phyloP scores from a whole-genome alignment of 768 basidiomycete genomes.

The Hebeloma cylindrosporum region DNA sequence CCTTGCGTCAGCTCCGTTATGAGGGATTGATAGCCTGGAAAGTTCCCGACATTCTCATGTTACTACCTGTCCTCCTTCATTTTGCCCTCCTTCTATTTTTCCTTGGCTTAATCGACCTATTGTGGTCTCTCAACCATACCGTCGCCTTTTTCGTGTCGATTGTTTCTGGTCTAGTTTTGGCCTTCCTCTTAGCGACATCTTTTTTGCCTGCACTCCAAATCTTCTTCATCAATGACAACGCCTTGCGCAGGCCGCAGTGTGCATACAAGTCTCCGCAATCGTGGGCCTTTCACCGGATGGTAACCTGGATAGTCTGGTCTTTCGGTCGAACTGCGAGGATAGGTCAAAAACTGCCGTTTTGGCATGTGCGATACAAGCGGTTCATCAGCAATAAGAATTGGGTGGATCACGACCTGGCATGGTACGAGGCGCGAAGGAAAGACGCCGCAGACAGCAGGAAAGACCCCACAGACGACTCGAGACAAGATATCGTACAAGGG shows the following conservation, averaged over 20 bases:
- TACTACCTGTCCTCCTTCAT: slow-evolving; percentile 21
- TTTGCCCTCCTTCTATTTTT: slow-evolving; percentile 22
- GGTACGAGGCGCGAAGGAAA: slow-evolving; percentile 5
- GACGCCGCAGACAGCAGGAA: background rate
- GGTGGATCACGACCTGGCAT: slow-evolving; percentile 12
- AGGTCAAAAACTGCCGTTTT: slow-evolving; percentile 2
- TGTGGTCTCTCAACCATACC: slow-evolving; percentile 16
- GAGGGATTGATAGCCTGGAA: slow-evolving; percentile 22
- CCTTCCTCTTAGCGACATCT: slow-evolving; percentile 14
- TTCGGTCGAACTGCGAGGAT: background rate
- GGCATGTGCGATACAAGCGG: slow-evolving; percentile 3
- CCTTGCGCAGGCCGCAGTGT: slow-evolving; percentile 10
- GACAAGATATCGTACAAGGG: slow-evolving; percentile 9
- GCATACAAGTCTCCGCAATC: slow-evolving; percentile 21
- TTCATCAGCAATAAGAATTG: slow-evolving; percentile 13
- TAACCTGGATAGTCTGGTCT: slow-evolving; percentile 7
- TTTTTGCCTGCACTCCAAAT: slow-evolving; percentile 14
- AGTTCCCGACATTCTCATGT: slow-evolving; percentile 18
- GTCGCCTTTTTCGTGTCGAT: slow-evolving; percentile 16
- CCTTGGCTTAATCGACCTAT: slow-evolving; percentile 20
- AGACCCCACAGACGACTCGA: slow-evolving; percentile 1
- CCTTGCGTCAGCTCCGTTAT: slow-evolving; percentile 21
- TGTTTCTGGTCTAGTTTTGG: slow-evolving; percentile 12
- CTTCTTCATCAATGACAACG: slow-evolving; percentile 5
- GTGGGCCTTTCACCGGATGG: slow-evolving; percentile 11